Evolutionary conservation across 2,329 filamentous ascomycete genomes (phyloP).

Genomic region (Colletotrichum falcatum): DNA sequence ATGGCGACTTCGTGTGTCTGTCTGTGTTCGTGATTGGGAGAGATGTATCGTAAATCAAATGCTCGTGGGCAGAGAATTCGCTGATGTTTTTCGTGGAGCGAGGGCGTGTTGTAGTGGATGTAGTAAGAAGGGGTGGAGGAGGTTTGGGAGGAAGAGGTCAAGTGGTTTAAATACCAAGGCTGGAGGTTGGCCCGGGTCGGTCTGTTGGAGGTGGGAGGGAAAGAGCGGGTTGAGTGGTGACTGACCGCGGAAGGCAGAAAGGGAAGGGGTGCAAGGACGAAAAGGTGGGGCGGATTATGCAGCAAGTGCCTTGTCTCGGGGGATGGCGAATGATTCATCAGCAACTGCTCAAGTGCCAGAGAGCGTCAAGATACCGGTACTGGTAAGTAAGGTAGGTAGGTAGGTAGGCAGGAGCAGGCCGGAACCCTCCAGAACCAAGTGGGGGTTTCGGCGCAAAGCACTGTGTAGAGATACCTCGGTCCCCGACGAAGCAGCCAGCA

Average conservation of each 20-base stretch:
- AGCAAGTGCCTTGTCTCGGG: slow-evolving; percentile 39
- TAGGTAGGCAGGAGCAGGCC: slow-evolving; percentile 32
- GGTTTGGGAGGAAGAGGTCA: slow-evolving; percentile 16
- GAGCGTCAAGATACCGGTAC: slow-evolving; percentile 19
- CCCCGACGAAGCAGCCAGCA: accelerated
- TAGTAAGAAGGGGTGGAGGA: slow-evolving; percentile 26
- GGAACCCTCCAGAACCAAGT: slow-evolving; percentile 56
- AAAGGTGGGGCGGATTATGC: slow-evolving; percentile 47
- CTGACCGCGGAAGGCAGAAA: slow-evolving; percentile 40
- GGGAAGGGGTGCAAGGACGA: slow-evolving; percentile 33
- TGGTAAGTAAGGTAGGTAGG: no score
- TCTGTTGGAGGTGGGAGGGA: slow-evolving; percentile 20
- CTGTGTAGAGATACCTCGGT: slow-evolving; percentile 15
- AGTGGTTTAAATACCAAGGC: slow-evolving; percentile 31
- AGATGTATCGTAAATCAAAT: slow-evolving; percentile 18
- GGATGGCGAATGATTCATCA: slow-evolving; percentile 53
- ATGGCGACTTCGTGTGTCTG: slow-evolving; percentile 53
- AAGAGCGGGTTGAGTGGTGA: slow-evolving; percentile 29
- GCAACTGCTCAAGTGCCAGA: slow-evolving; percentile 45
- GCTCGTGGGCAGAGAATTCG: slow-evolving; percentile 3
- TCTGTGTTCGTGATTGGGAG: slow-evolving; percentile 44
- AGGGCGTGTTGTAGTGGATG: slow-evolving; percentile 11
- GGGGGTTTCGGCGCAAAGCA: slow-evolving; percentile 15
- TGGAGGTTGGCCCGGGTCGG: slow-evolving; percentile 20
- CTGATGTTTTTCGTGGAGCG: slow-evolving; percentile 11